Evolutionary conservation across 306 rosid genomes (phyloP), one percentile per base, ranked within the genome.

Genomic region (Malus sieversii): DNA sequence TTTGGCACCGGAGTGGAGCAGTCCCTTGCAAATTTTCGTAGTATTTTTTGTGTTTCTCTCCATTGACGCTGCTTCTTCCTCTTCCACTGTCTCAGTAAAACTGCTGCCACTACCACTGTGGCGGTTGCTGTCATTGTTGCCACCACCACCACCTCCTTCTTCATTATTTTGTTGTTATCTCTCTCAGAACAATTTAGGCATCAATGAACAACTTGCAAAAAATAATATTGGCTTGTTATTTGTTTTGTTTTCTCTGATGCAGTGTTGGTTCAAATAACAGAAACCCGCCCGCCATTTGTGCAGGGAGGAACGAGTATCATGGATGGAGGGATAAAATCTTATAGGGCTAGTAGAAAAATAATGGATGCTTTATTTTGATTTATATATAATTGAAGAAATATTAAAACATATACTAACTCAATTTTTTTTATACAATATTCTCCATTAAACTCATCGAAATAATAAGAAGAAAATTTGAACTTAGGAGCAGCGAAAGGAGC

Each of bases 21-120:
- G 63, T 89, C 91, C 72, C 87, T 83, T 3, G 87, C 90, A 8
- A 91, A 86, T 55, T 85, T 87, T 45, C 85, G 74, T 51, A 91
- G 72, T 9, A 87, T 80, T 42, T 76, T 76, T 9, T 74, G 84
- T 1, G 84, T 78, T 74, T 71, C 67, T 77, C 42, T 85, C 82
- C 82, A 67, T 11, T 85, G 82, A 30, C 74, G 76, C 44, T 91
- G 87, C 68, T 75, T 83, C 81, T 76, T 76, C 19, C 27, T 64
- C 71, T 75, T 91, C 91, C 87, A 81, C 9, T 61, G 60, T 76
- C 80, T 80, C 5, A 83, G 20, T 1, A 85, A 9, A 5, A 82
- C 81, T 4, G 80, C 87, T 6, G 46, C 66, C 18, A 62, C 77
- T 1, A 82, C 70, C 45, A 83, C 81, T 3, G 83, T 44, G 7